Evolutionary conservation across 2,329 filamentous ascomycete species (phyloP), one percentile per base, ranked within the genome.

Genomic region (Colletotrichum somersetense): DNA sequence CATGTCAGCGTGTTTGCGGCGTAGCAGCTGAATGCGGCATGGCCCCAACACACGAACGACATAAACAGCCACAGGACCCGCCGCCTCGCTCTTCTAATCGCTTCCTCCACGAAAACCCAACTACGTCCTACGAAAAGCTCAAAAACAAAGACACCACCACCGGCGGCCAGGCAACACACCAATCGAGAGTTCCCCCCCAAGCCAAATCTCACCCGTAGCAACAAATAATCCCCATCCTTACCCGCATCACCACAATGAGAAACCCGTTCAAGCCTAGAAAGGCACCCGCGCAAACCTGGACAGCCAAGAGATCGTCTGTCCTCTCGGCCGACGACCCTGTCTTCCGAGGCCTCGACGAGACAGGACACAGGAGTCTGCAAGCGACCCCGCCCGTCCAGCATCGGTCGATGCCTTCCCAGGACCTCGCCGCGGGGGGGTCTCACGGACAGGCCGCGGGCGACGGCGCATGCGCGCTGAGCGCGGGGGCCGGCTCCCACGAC

Each of bases 241-340:
- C 30, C 53, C 18, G 35, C 30, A 2, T 3, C 53, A 14, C 14
- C 53, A 66, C 85, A 71, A 93, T 84, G 0, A n/a, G 40, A 44
- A 59, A 59, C 38, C 56, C 56, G 18, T 59, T 59, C 38, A 59
- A 44, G 56, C 56, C 56, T 14, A 59, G 56, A 44, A 59, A 59
- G 16, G 56, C 56, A n/a, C 56, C 56, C 2, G 56, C 56, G n/a
- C 56, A 59, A 35, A 59, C 38, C 14, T 59, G 56, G 56, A 20
- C 52, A 1, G n/a, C 56, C 4, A 42, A 33, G n/a, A 42, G 56
- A 3, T 26, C 56, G 26, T 23, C 56, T n/a, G 38, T 58, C 56
- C 56, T 58, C 23, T 16, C 38, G 12, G 56, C 56, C n/a, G 56
- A 58, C n/a, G 56, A 59, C 8, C 56, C 56, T 38, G 56, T 59